Evolutionary conservation across 2,329 filamentous ascomycete genomes (phyloP).

Genomic region (Penicillium occitanis): DNA sequence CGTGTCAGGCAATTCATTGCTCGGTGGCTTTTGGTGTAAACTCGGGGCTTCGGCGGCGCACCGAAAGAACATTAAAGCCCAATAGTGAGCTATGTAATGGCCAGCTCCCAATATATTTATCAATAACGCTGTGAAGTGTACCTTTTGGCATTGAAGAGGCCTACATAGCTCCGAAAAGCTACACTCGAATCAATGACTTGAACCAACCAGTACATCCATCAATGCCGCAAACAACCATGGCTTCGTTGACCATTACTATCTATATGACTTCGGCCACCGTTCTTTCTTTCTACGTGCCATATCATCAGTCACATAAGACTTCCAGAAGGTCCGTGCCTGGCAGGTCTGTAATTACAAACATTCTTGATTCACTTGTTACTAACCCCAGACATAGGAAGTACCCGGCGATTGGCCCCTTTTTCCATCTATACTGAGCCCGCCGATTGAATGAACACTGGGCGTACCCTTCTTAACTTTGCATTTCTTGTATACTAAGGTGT

Average conservation of each 20-base stretch:
- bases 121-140: no score
- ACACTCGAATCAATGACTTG: not conserved
- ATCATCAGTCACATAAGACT: not conserved
- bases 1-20: not conserved
- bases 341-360: not conserved
- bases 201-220: not conserved
- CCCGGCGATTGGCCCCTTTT: constrained; percentile 8
- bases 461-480: not conserved
- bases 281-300: constrained; percentile 9
- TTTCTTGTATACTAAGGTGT: not conserved
- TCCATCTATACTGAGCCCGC: not conserved
- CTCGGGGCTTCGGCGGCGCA: constrained; percentile 4
- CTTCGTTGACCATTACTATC: constrained; percentile 1
- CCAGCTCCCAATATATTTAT: not conserved
- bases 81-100: not conserved
- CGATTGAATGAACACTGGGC: not conserved
- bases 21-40: not conserved
- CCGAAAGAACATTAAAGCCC: not conserved
- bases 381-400: not conserved
- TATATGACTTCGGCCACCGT: constrained; percentile 5
- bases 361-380: not conserved
- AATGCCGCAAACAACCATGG: constrained; percentile 8
- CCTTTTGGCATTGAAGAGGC: no score
- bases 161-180: not conserved
- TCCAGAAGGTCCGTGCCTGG: not conserved